phyloP scores from a whole-genome alignment of 163 green algal genomes.

The Trebouxiophyceae sp. region DNA sequence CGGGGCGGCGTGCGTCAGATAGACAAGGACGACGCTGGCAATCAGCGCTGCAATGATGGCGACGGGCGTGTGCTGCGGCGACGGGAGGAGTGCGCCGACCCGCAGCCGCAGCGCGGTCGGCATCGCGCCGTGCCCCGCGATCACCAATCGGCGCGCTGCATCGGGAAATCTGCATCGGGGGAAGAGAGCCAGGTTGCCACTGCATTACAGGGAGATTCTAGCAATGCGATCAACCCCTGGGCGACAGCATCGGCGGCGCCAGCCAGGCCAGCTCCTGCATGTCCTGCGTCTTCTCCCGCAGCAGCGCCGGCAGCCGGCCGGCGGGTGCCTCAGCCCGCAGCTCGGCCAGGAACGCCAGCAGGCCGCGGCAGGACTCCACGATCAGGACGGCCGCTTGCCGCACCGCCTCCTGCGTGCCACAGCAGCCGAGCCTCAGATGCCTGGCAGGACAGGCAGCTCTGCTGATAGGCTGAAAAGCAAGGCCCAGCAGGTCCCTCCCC shows the following conservation, averaged over 20 bases:
- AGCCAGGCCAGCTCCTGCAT: constrained; percentile 59
- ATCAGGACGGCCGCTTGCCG: constrained; percentile 26
- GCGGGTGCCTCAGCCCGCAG: constrained; percentile 16
- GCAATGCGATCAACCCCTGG: too few relatives aligned
- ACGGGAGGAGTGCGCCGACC: too few relatives aligned
- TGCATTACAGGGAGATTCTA: too few relatives aligned
- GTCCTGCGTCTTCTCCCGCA: constrained; percentile 16
- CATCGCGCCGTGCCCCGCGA: too few relatives aligned
- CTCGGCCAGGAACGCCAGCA: constrained; percentile 43
- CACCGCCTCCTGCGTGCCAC: constrained; percentile 39
- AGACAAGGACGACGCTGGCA: too few relatives aligned
- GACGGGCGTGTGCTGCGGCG: too few relatives aligned
- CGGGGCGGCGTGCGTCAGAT: too few relatives aligned
- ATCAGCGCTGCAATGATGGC: too few relatives aligned
- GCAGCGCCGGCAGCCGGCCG: not conserved
- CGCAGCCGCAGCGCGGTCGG: too few relatives aligned
- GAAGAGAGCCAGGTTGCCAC: too few relatives aligned
- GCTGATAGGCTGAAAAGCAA: not conserved
- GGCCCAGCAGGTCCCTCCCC: not conserved
- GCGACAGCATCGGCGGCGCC: constrained; percentile 64
- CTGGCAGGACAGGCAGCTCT: not conserved
- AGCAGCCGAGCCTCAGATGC: not conserved
- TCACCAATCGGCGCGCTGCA: too few relatives aligned
- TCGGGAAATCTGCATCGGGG: too few relatives aligned
- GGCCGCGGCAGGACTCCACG: constrained; percentile 38